A percentile compares a stretch with the other conserved stretches of the same genome.
These are phyloP conservation scores for Serendipita indica DNA, from an alignment of 768 basidiomycete genomes.

Conservation along the genomic window DNA sequence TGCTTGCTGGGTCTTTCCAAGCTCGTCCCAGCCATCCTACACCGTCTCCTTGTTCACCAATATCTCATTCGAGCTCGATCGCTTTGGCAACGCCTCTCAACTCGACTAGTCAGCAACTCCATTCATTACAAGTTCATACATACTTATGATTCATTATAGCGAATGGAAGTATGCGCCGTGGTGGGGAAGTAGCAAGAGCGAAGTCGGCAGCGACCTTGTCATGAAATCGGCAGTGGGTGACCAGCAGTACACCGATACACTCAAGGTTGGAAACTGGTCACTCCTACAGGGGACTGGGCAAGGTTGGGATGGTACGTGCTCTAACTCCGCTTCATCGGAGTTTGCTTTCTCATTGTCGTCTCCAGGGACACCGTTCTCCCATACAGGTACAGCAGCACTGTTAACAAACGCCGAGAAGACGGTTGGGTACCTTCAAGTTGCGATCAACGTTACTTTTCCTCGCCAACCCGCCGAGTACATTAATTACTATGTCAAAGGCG, in stretches of 20 bases:
- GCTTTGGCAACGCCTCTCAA: background rate
- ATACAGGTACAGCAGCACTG: background rate
- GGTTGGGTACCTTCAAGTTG: background rate
- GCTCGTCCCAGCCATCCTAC: background rate
- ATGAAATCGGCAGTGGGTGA: background rate
- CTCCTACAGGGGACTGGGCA: background rate
- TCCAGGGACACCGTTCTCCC: background rate
- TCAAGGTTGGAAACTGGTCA: background rate
- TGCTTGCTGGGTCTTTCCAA: background rate
- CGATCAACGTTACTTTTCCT: background rate
- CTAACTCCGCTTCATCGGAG: background rate
- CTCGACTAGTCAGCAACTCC: background rate
- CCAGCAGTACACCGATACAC: background rate
- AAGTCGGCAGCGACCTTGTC: background rate
- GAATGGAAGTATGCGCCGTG: background rate
- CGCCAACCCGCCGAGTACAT: background rate
- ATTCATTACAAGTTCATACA: background rate
- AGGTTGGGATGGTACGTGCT: background rate
- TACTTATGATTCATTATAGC: background rate
- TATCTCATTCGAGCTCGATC: background rate
- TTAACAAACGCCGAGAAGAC: background rate
- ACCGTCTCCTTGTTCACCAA: background rate
- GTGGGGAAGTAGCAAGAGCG: background rate
- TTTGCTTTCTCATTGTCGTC: background rate
- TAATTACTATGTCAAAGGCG: too few relatives aligned